phyloP scores from a whole-genome alignment of 352 stramenopile species.

The Phytophthora sp. region DNA sequence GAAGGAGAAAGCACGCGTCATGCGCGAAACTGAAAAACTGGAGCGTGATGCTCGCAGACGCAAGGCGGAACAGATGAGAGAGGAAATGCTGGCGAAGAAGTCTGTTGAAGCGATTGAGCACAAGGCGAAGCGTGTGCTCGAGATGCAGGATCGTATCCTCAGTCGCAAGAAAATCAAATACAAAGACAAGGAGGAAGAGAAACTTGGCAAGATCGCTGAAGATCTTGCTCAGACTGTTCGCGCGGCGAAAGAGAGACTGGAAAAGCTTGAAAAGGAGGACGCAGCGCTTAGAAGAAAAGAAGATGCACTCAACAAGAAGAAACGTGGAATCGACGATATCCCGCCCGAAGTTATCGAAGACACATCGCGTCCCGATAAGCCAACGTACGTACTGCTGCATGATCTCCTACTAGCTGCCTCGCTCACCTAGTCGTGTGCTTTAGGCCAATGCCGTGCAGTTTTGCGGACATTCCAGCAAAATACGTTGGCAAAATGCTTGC shows the following conservation, averaged over 20 bases:
- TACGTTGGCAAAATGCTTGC: constrained; percentile 64
- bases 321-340: constrained; percentile 60
- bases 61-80: constrained; percentile 70
- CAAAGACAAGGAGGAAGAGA: constrained; percentile 90
- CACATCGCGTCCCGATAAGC: constrained; percentile 51
- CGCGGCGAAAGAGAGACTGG: constrained; percentile 77
- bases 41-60: constrained; percentile 74
- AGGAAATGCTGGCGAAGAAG: constrained; percentile 75
- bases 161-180: constrained; percentile 91
- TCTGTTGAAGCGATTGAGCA: constrained; percentile 83
- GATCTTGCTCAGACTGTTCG: constrained; percentile 82
- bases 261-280: constrained; percentile 91
- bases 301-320: constrained; percentile 84
- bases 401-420: neutral
- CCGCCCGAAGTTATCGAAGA: constrained; percentile 46
- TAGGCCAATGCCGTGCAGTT: constrained; percentile 64
- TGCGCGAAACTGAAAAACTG: constrained; percentile 83
- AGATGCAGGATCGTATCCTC: constrained; percentile 89
- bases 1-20: constrained; percentile 76
- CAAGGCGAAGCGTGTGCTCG: constrained; percentile 85
- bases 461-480: constrained; percentile 52
- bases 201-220: constrained; percentile 78
- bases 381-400: constrained; percentile 52
- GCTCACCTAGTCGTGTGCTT: constrained; percentile 3
- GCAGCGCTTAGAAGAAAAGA: constrained; percentile 77